Percentiles rank a stretch among this genome's conserved stretches.
Conservation (phyloP, 2,329 filamentous ascomycete genomes). For the Ramularia endophylla region DNA sequence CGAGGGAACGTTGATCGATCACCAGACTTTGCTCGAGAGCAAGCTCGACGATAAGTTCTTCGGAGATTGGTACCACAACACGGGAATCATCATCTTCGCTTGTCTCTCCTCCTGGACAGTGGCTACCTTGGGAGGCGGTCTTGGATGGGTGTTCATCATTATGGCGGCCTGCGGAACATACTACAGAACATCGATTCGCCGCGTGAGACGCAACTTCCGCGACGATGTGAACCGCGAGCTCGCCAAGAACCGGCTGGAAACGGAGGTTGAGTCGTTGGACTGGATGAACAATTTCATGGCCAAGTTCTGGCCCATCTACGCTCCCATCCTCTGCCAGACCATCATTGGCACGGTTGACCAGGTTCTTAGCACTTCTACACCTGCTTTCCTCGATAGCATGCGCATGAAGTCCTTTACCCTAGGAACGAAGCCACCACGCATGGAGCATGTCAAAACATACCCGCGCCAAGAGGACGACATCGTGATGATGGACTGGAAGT, state of each 20-base stretch:
- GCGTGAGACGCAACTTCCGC: conserved; percentile 90
- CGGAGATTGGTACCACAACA: conserved; percentile 98
- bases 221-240: conserved; percentile 90
- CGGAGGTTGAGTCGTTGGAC: conserved; percentile 85
- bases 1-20: conserved; percentile 68
- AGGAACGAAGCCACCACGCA: conserved; percentile 86
- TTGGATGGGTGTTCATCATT: conserved; percentile 88
- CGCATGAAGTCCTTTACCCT: conserved; percentile 91
- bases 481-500: conserved; percentile 99
- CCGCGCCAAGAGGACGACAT: conserved; percentile 92
- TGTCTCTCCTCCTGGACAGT: conserved; percentile 87
- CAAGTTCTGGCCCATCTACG: conserved; percentile 99
- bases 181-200: conserved; percentile 89
- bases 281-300: conserved; percentile 99
- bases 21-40: conserved; percentile 79
- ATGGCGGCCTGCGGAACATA: conserved; percentile 93
- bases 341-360: conserved; percentile 94
- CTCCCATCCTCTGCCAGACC: conserved; percentile 84
- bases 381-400: conserved; percentile 86
- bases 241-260: conserved; percentile 79
- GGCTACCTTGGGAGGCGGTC: conserved; percentile 79
- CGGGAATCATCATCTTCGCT: conserved; percentile 87
- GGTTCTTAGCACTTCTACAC: conserved; percentile 86
- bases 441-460: conserved; percentile 98
- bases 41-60: conserved; percentile 84